Evolutionary conservation across 2,329 filamentous ascomycete genomes (phyloP), one percentile per base, ranked within the genome.

Genomic region (Lasiodiplodia gonubiensis): DNA sequence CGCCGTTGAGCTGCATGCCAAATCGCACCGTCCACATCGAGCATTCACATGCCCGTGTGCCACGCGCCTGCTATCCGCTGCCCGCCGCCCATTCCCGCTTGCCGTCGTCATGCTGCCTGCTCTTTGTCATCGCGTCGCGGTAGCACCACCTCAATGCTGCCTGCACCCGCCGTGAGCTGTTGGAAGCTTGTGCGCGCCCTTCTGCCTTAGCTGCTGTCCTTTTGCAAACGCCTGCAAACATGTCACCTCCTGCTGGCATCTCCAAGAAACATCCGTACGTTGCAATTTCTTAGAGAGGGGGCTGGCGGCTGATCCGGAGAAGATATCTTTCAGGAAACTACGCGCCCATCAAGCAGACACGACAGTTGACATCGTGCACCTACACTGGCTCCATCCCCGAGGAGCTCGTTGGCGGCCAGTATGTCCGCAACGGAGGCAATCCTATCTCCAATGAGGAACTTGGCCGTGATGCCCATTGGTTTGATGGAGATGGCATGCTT

Each of bases 401-500:
- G n/a, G 89, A 91, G 69, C 82, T 92, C 49, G 82, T 83, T 10
- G 90, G 89, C 1, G 90, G 90, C 14, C 86, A 92, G 76, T 92
- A 92, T 72, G 86, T 92, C 33, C 86, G 90, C 18, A 92, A 92
- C 74, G 90, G 90, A 49, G 88, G 86, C 33, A 92, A 92, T 72
- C 89, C 90, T 6, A 80, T 90, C 8, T 84, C 84, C 33, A 88
- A 91, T 68, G 80, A 86, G 25, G 86, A 90, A 65, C 75, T 87
- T 2, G 84, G 84, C 48, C 83, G 88, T 70, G 88, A 90, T 73
- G 85, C 87, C 10, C 90, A 92, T 74, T 92, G 89, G 89, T 92
- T 92, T 69, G 90, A 92, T 71, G 90, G 90, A 37, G 89, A 92
- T 74, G 90, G 90, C 4, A 92, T 92, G 90, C 84, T 92, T 12